Base-by-base conservation (phyloP, 2,329 filamentous ascomycete species). In the Fusarium oligoseptatum region DNA sequence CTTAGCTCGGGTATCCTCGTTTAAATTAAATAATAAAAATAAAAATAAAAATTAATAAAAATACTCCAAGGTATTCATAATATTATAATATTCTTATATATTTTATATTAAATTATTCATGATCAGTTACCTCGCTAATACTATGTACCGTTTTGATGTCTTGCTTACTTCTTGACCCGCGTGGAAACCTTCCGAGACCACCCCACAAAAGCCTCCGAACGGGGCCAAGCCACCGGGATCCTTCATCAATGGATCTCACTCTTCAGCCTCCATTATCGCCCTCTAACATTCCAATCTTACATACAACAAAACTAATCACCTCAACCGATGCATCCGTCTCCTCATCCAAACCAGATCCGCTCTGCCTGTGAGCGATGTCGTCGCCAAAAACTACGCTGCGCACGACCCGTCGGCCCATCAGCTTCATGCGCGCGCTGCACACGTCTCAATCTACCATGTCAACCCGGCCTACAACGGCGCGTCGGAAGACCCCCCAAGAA, bases 321-420 rank as follows among this genome's bases (percentile, higher is more conserved):
- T 36, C 14, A 22, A 50, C 22, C 24, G 2, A 76, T 79, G 76
- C 74, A 60, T 24, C 50, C 63, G 5, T 56, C 68, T 39, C 77
- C 78, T 3, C 81, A 82, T 55, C 81, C 81, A 4, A 81, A 77
- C 29, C 81, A 82, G 57, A 70, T 81, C 37, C 79, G 81, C 32
- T 80, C 79, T 8, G 79, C 80, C 7, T 82, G 81, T 64, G 80
- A 82, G 71, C 74, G 80, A 48, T 82, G 81, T 20, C 81, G 80
- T 9, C 72, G 76, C 12, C 80, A 82, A 50, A 82, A 82, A 62
- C 76, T 82, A 7, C 78, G 79, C 34, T 83, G 81, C 69, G 74
- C 74, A 9, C 80, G 80, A 20, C 75, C 77, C 27, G 57, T 73
- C 29, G 52, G 73, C 22, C 45, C 76, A 8, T 66, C 71, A 3